Evolutionary conservation across 306 rosid genomes (phyloP).

Genomic region (Fragaria nilgerrensis): DNA sequence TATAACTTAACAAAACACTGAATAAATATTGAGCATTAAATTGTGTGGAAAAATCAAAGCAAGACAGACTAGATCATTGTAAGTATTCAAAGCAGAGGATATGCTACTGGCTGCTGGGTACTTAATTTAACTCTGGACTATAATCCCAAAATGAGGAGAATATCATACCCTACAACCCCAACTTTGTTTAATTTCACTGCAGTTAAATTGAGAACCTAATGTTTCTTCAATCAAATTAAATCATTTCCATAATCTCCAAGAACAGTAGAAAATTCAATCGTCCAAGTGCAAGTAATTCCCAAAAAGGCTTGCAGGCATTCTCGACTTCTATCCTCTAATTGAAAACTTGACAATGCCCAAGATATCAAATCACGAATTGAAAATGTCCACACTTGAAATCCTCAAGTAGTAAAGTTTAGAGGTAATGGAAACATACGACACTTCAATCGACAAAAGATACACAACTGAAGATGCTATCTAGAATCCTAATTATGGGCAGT

Average conservation of each 20-base stretch:
- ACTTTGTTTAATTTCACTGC: neutral
- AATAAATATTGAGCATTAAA: neutral
- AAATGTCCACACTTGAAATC: neutral
- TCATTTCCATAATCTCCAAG: neutral
- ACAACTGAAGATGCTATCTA: neutral
- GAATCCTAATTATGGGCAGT: neutral
- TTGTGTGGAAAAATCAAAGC: neutral
- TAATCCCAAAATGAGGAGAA: neutral
- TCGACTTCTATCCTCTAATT: neutral
- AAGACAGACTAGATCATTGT: neutral
- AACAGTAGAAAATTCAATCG: neutral
- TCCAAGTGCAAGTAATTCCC: neutral
- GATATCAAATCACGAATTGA: neutral
- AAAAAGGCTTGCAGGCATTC: conserved; percentile 2
- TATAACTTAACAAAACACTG: neutral
- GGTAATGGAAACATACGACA: neutral
- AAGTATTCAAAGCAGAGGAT: neutral
- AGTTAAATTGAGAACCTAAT: neutral
- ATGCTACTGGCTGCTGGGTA: neutral
- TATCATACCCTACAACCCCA: neutral
- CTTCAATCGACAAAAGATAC: neutral
- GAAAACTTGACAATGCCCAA: conserved; percentile 3
- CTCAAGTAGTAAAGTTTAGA: neutral
- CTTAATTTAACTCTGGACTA: neutral
- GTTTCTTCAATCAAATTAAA: neutral